phyloP scores from a whole-genome alignment of 208 protist genomes.

The Trypanosoma caninum region DNA sequence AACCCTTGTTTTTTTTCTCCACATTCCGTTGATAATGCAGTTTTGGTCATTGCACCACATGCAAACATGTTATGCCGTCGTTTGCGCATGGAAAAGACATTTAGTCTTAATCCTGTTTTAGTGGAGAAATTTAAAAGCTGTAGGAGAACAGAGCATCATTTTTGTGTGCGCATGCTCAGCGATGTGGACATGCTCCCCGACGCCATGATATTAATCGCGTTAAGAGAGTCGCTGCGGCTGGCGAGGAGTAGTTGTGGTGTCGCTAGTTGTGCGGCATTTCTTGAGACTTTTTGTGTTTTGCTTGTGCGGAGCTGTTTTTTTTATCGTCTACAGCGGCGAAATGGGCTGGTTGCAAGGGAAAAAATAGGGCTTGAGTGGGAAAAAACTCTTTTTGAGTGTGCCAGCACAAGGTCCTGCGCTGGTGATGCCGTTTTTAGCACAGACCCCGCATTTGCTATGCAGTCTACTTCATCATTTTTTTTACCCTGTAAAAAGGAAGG shows the following conservation, averaged over 20 bases:
- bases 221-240: conserved; percentile 44
- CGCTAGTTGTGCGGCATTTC: conserved; percentile 34
- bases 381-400: too few relatives aligned
- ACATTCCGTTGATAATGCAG: conserved; percentile 56
- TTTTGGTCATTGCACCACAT: conserved; percentile 64
- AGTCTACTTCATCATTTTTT: too few relatives aligned
- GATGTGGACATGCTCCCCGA: conserved; percentile 38
- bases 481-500: too few relatives aligned
- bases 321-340: not conserved
- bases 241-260: conserved; percentile 20
- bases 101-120: conserved; percentile 47
- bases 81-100: conserved; percentile 48
- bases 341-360: not conserved
- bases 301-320: conserved; percentile 33
- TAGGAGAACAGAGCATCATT: conserved; percentile 35
- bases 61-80: conserved; percentile 50
- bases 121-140: conserved; percentile 43
- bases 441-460: too few relatives aligned
- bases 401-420: too few relatives aligned
- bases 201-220: conserved; percentile 33
- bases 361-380: too few relatives aligned
- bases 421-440: too few relatives aligned
- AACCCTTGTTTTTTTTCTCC: conserved; percentile 29
- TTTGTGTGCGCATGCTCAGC: conserved; percentile 31
- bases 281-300: conserved; percentile 43